Evolutionary conservation across 306 rosid genomes (phyloP), one percentile per base, ranked within the genome.

Genomic region (Vigna radiata): DNA sequence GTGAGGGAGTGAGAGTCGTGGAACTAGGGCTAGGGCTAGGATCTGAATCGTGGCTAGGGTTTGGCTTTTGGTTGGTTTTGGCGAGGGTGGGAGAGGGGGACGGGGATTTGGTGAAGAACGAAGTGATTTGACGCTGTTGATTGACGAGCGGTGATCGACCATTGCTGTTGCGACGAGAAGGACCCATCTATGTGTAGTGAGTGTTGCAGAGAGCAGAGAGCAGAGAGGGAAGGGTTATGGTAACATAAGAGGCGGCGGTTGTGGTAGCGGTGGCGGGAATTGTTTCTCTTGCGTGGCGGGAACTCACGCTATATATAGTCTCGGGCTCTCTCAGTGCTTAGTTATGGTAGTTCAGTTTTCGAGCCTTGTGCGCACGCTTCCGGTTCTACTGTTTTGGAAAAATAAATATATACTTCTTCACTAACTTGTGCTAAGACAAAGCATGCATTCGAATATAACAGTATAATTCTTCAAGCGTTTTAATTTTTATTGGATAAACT

Each of bases 61-160:
- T 82, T 25, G 71, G 37, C 44, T 73, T 83, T 5, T 23, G 74
- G 29, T 50, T 79, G 59, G 85, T 37, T 36, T 82, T 82, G 66
- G 88, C 69, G 58, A 47, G 62, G 61, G 70, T 16, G 10, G 84
- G 50, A 15, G 90, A 70, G 36, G 84, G 25, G 13, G 86, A 83
- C n/a, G 86, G 3, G 33, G 89, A 46, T 83, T 84, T 92, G 47
- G 93, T n/a, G 86, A 95, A 95, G 88, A 95, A 95, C 15, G 97
- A 79, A 81, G 97, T 95, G 83, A 95, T 92, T 78, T 90, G 93
- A 73, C 96, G 86, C 77, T 95, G 97, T 70, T 71, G 97, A 75
- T 89, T 92, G 10, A 89, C 85, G 63, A 92, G 82, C 0, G 97
- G 92, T 13, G 98, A 92, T 25, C 95, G 85, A 58, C 98, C 98